Base-by-base conservation (phyloP, 352 stramenopile genomes). In the Blastocystis hominis region DNA sequence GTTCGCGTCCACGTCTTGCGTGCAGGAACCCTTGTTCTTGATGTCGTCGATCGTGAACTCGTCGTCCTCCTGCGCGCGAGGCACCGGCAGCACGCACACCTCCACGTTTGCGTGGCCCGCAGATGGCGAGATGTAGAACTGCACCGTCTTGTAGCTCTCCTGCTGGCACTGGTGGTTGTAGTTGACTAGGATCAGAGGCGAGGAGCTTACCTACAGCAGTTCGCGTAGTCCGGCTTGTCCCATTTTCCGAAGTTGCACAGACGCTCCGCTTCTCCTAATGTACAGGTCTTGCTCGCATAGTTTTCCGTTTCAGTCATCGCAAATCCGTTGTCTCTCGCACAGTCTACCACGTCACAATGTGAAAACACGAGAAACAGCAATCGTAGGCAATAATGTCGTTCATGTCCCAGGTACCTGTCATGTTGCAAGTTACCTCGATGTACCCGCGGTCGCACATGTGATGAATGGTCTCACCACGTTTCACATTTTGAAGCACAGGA, bases 281-380 rank as follows among this genome's bases (percentile, higher is more conserved):
- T 76, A 55, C 64, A 76, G n/a, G 50, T 76, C 64, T 76, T 76
- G n/a, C 36, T 76, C n/a, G 36, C 64, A 34, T 76, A 76, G 36
- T 46, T 55, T 50, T n/a, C n/a, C n/a, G n/a, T n/a, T n/a, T n/a
- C n/a, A n/a, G n/a, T n/a, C n/a, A n/a, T n/a, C n/a, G n/a, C n/a
- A n/a, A n/a, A n/a, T n/a, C n/a, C n/a, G n/a, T n/a, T n/a, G n/a
- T n/a, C n/a, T n/a, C n/a, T n/a, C 47, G 34, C 42, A 55, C 64
- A 76, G 36, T 7, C 64, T 76, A 76, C 5, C 2, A 15, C 20
- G n/a, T 55, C 3, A 34, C 2, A 7, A 4, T 13, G 10, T 17
- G n/a, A 5, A 34, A n/a, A 50, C 17, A 55, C n/a, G 17, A n/a
- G 10, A 34, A 55, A 76, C 64, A 55, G 64, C 64, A 76, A 76